Evolutionary conservation across 495 filamentous ascomycete species (phyloP), one percentile per base, ranked within the genome.

Genomic region (Aspergillus ostianus): DNA sequence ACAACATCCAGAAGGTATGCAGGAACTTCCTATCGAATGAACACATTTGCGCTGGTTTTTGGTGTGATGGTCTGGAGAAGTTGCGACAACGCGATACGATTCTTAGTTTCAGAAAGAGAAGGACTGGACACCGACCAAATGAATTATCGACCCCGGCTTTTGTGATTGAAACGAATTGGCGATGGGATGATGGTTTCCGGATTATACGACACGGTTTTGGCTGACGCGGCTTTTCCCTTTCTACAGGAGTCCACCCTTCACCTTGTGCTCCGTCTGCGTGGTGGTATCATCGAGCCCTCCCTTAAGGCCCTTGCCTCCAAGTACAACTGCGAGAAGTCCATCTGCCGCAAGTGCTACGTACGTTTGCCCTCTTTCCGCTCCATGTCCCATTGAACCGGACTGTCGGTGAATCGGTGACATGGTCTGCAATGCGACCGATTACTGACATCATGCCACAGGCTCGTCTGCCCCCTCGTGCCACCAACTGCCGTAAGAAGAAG

Each of bases 311-410:
- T 98, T 64, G 94, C 94, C 66, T 90, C 86, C 82, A 97, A 97
- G 85, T 98, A 92, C 87, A 98, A 98, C 85, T 97, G 93, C 89
- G 94, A 98, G 63, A 98, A 98, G 90, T 90, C 90, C 87, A 96
- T 98, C 80, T 98, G 94, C 90, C 93, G 94, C 83, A 97, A 98
- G 87, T 98, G 93, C 88, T 97, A 97, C 79, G 90, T 92, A 84
- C 67, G 87, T 87, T 52, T 20, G 45, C 49, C 27, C 21, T n/a
- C 50, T 45, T 41, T 12, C 54, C 51, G 52, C 29, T 53, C 9
- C 13, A 41, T 41, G 36, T 41, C 36, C 2, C 9, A 1, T 12
- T 41, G 36, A 12, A 4, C 13, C 36, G 30, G 10, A 12, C 30
- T 7, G 15, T 41, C 36, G 13, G 13, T 8, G 9, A 0, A 41